A percentile compares a stretch with the other conserved stretches of the same genome.
These are phyloP conservation scores for Ashbya aceris DNA, from an alignment of 1,139 yeast genomes.

Conservation along the genomic window DNA sequence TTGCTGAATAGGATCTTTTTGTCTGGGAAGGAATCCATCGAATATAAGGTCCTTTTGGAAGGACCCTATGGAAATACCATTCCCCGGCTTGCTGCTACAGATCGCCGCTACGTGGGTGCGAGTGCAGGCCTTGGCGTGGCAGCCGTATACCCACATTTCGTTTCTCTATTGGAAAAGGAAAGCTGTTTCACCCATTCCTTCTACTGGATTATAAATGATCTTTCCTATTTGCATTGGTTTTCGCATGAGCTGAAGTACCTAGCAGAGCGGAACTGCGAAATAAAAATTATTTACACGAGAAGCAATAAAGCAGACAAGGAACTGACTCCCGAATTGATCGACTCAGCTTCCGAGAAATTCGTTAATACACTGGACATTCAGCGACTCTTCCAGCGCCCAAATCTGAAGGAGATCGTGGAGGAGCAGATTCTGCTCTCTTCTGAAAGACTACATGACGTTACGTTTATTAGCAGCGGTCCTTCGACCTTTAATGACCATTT, in stretches of 20 bases:
- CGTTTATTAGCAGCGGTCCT: conserved; percentile 39
- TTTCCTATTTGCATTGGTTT: conserved; percentile 32
- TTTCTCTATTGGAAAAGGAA: conserved; percentile 7
- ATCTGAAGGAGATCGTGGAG: conserved; percentile 31
- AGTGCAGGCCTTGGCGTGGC: conserved; percentile 25
- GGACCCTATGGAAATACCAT: conserved; percentile 55
- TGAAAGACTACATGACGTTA: conserved; percentile 11
- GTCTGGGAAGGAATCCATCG: conserved; percentile 17
- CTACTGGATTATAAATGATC: conserved; percentile 21
- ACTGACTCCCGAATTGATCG: neutral
- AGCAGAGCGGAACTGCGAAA: conserved; percentile 23
- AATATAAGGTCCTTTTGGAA: conserved; percentile 38
- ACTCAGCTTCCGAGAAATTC: neutral
- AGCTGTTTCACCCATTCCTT: conserved; percentile 10
- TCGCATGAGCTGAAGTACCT: conserved; percentile 31
- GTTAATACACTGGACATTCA: conserved; percentile 6
- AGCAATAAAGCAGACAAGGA: neutral
- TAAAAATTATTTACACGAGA: conserved; percentile 7
- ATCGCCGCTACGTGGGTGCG: conserved; percentile 17
- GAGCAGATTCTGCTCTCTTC: conserved; percentile 28
- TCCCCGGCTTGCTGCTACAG: conserved; percentile 28
- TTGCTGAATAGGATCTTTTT: conserved; percentile 27
- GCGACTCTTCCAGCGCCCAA: conserved; percentile 36
- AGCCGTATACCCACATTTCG: conserved; percentile 22
- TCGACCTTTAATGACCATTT: conserved; percentile 33